Evolutionary conservation across 345 rosid genomes (phyloP), one percentile per base, ranked within the genome.

Genomic region (Pugionium dolabratum): DNA sequence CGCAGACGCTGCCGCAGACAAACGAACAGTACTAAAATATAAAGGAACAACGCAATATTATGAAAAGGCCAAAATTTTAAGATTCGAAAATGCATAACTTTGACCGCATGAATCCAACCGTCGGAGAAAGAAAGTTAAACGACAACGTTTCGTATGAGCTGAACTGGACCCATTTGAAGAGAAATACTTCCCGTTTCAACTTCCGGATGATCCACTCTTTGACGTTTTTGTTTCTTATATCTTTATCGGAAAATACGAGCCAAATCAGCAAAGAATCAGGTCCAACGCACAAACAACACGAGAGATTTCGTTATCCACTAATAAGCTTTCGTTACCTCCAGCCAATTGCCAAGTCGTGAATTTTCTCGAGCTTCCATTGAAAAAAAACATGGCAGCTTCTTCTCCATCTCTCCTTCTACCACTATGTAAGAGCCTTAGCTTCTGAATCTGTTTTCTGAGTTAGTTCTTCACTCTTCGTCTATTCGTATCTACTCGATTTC

Each of bases 221-320:
- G 41, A 56, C 56, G 72, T 67, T 55, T 4, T 35, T 34, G 0
- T 9, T 4, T 61, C 11, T 5, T 54, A 18, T 36, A 29, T 40
- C 37, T 9, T 0, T 47, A 4, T 11, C 2, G 5, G 10, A 54
- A 26, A 10, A 66, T 6, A 25, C 6, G 51, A n/a, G 67, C 72
- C 78, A 74, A 36, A 51, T 69, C 76, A 77, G 79, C 72, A 49
- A 46, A 6, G 5, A 7, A 37, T 18, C 18, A 44, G 60, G 57
- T 64, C 28, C 31, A 71, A 42, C 64, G 8, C 56, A 56, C 39
- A 55, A 70, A 52, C 47, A 18, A 55, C 53, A 66, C 41, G 6
- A 58, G 42, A 63, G 79, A 77, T 84, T 73, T 87, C 83, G 81
- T 84, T 84, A 84, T 87, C 93, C 87, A 69, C 69, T 74, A 27